phyloP scores from a whole-genome alignment of 352 stramenopile genomes.

The Thalassiosira hispida region DNA sequence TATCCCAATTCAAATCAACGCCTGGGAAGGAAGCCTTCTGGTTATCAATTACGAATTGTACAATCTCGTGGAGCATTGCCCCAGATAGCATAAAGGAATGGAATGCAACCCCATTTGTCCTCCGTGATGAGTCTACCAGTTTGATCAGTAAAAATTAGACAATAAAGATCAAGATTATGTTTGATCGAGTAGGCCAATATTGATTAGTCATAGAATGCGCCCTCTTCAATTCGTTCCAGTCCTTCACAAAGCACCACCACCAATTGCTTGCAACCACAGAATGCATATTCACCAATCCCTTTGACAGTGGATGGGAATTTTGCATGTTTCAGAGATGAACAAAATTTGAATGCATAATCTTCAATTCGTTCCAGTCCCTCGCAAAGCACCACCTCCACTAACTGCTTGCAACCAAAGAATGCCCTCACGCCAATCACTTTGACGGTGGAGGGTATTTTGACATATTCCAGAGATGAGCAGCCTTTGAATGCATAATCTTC shows the following conservation, averaged over 20 bases:
- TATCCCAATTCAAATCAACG: slow-evolving; percentile 1
- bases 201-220: neutral
- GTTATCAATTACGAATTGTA: slow-evolving; percentile 8
- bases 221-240: slow-evolving; percentile 10
- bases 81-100: slow-evolving; percentile 27
- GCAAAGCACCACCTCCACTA: neutral
- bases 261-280: neutral
- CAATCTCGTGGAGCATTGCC: slow-evolving; percentile 1
- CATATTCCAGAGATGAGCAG: neutral
- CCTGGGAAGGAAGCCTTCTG: neutral
- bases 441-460: slow-evolving; percentile 12
- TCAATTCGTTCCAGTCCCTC: neutral
- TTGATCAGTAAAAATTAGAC: neutral
- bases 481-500: slow-evolving; percentile 5
- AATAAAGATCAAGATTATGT: slow-evolving; percentile 11
- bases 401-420: neutral
- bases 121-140: slow-evolving; percentile 16
- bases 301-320: neutral
- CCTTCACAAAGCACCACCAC: neutral
- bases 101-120: slow-evolving; percentile 20
- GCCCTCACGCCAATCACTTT: slow-evolving; percentile 2
- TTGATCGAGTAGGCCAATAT: neutral
- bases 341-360: neutral
- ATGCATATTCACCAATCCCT: neutral
- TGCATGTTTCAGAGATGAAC: neutral